Evolutionary conservation across 2,329 filamentous ascomycete genomes (phyloP).

Genomic region (Ascochyta rabiei): DNA sequence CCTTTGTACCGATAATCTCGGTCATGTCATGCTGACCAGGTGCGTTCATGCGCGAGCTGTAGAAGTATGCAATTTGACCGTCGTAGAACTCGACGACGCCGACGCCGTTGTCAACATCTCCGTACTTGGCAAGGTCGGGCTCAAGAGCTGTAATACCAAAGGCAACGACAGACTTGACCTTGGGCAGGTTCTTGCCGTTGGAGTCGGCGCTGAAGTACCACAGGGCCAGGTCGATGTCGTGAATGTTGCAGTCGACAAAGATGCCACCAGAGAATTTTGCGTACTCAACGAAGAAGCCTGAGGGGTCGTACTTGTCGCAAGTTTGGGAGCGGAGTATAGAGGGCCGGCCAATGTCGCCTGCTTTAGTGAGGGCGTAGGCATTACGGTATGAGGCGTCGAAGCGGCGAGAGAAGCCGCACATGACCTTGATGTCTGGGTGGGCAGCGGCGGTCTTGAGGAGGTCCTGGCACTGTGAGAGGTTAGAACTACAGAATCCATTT

Average conservation of each 20-base stretch:
- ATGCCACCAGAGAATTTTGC: slow-evolving; percentile 70
- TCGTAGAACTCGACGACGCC: slow-evolving; percentile 70
- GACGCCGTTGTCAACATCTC: slow-evolving; percentile 67
- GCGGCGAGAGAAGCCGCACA: slow-evolving; percentile 69
- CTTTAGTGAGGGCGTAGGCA: slow-evolving; percentile 59
- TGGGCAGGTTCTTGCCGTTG: slow-evolving; percentile 33
- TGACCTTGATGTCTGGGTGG: slow-evolving; percentile 67
- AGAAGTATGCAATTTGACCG: slow-evolving; percentile 69
- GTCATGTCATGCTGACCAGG: slow-evolving; percentile 71
- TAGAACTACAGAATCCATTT: not conserved
- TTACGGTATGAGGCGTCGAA: slow-evolving; percentile 71
- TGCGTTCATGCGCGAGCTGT: slow-evolving; percentile 69
- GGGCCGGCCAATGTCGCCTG: slow-evolving; percentile 64
- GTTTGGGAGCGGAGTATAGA: slow-evolving; percentile 69
- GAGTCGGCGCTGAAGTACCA: slow-evolving; percentile 62
- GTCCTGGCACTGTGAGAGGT: slow-evolving; percentile 57
- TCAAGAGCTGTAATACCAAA: slow-evolving; percentile 65
- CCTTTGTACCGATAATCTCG: slow-evolving; percentile 70
- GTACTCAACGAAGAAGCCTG: slow-evolving; percentile 72
- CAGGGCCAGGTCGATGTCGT: slow-evolving; percentile 70
- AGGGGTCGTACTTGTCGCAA: slow-evolving; percentile 68
- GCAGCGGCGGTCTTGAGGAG: slow-evolving; percentile 63
- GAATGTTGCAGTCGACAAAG: slow-evolving; percentile 73
- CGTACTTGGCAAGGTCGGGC: slow-evolving; percentile 62
- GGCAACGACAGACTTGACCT: slow-evolving; percentile 62